Evolutionary conservation across 2,329 filamentous ascomycete genomes (phyloP).

Genomic region (Fusarium decemcellulare): DNA sequence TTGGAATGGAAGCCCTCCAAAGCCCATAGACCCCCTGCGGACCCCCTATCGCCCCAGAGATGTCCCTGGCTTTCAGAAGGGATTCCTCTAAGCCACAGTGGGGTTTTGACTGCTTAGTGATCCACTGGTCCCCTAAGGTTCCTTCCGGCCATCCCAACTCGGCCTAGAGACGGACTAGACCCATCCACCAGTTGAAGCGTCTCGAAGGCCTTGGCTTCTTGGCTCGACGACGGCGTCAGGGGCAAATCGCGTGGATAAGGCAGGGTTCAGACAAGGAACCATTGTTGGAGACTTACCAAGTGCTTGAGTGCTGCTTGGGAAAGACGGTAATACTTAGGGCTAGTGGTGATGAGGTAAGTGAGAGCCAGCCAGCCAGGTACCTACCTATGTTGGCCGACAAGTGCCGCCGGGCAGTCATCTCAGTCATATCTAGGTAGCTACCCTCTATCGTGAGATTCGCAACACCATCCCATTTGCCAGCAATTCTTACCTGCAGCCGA

Average conservation of each 20-base stretch:
- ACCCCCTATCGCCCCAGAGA: slow-evolving; percentile 13
- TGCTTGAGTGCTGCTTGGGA: not conserved
- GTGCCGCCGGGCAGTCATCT: not conserved
- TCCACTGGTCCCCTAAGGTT: slow-evolving; percentile 35
- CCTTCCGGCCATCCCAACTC: slow-evolving; percentile 30
- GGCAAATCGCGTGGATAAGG: slow-evolving; percentile 43
- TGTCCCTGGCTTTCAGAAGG: slow-evolving; percentile 24
- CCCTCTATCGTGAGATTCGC: slow-evolving; percentile 6
- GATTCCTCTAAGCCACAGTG: slow-evolving; percentile 39
- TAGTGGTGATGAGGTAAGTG: not conserved
- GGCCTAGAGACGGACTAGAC: slow-evolving; percentile 28
- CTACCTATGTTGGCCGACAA: not conserved
- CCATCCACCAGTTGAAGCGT: slow-evolving; percentile 42
- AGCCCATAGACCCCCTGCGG: slow-evolving; percentile 2
- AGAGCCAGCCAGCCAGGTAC: no score
- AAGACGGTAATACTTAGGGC: no score
- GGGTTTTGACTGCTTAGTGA: slow-evolving; percentile 32
- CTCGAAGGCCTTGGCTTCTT: slow-evolving; percentile 34
- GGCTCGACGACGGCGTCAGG: slow-evolving; percentile 40
- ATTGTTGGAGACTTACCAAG: slow-evolving; percentile 7
- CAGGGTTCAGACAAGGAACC: slow-evolving; percentile 34
- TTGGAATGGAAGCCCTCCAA: slow-evolving; percentile 1
- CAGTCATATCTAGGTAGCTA: not conserved
- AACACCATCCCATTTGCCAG: not conserved
- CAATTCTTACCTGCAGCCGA: not conserved